Base-by-base conservation (phyloP, 179 eudicot genomes). In the Vitellaria paradoxa region DNA sequence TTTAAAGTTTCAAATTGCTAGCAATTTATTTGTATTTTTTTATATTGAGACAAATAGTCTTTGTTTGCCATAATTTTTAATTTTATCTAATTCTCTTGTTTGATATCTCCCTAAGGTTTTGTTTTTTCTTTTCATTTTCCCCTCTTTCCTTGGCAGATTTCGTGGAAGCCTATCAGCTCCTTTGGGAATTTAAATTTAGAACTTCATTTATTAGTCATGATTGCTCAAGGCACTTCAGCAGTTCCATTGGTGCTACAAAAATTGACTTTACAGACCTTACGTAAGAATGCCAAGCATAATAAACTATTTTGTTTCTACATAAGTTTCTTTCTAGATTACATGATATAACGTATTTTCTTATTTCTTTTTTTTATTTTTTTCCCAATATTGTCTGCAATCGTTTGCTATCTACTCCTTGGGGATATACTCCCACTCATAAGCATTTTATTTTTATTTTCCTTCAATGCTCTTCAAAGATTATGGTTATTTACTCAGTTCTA, bases 261-360 rank as follows among this genome's bases (percentile, higher is more conserved):
- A 81, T 89, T 80, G 99, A 93, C 86, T 91, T 88, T 74, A 93
- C 92, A 20, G 99, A 96, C 76, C 88, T 96, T 30, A 96, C 98
- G 99, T 96, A 90, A 89, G 92, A 68, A 72, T 76, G 14, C 47
- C 55, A 12, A 30, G 17, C 65, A 56, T 72, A 59, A 37, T 30
- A 5, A 72, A 52, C 49, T 9, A 11, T 40, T 26, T 30, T 13
- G 46, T 52, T 17, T 14, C 4, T 37, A 30, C 30, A 57, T 56
- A 47, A 2, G 46, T 30, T 72, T 37, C 17, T 70, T 14, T 55
- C 60, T 56, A n/a, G 69, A 65, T 65, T 65, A 30, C 47, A 4
- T 30, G 47, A 65, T 13, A 17, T 23, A 20, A 62, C 21, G 65
- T 11, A 5, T 21, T 9, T 23, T 24, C 37, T 30, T 30, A 30